A percentile compares a stretch with the other conserved stretches of the same genome.
phyloP scores from a whole-genome alignment of 78 protist genomes.

The Dictyostelium citrinum region DNA sequence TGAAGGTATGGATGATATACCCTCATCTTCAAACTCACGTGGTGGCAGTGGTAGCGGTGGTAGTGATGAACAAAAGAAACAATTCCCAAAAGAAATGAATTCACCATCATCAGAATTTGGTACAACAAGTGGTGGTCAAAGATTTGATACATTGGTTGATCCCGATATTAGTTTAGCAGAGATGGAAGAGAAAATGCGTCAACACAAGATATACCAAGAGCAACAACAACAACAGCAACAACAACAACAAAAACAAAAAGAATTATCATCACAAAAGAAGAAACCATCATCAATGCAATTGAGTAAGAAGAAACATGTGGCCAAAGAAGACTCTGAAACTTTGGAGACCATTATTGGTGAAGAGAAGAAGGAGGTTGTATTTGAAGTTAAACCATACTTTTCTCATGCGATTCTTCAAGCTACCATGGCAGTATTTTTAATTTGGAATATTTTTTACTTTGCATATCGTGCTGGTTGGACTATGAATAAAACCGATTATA shows the following conservation, averaged over 20 bases:
- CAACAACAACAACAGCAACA: neutral
- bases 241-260: neutral
- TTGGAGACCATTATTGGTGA: conserved; percentile 66
- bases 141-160: conserved; percentile 47
- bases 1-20: neutral
- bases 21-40: neutral
- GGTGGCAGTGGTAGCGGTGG: too few species aligned
- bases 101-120: neutral
- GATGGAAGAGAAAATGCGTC: conserved; percentile 75
- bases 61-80: neutral
- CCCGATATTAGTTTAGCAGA: conserved; percentile 49
- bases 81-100: neutral
- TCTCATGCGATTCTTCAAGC: conserved; percentile 62
- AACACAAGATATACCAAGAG: conserved; percentile 19
- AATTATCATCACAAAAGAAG: neutral
- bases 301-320: neutral
- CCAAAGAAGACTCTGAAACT: conserved; percentile 39
- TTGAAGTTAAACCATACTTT: conserved; percentile 72
- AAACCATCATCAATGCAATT: conserved; percentile 37
- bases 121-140: neutral
- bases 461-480: conserved; percentile 81
- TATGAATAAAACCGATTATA: conserved; percentile 29
- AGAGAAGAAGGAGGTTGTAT: conserved; percentile 60
- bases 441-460: conserved; percentile 71
- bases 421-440: conserved; percentile 65